Evolutionary conservation across 768 basidiomycete genomes (phyloP).

Genomic region (Hygrocybe coccinea): DNA sequence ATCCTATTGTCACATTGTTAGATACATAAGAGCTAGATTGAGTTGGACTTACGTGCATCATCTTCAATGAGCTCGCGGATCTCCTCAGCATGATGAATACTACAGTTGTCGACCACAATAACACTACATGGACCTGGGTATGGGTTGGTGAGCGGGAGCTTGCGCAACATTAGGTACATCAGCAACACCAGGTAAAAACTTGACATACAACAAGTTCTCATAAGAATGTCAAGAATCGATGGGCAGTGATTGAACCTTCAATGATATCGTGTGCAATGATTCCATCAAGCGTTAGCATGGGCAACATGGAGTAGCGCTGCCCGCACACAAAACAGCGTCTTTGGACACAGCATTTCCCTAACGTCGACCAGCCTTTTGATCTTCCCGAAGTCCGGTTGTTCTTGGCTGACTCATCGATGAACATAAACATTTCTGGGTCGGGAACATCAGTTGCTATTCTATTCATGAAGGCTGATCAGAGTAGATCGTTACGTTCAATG

Average conservation of each 20-base stretch:
- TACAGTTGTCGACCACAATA: constrained; percentile 39
- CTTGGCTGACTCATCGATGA: constrained; percentile 26
- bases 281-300: too few relatives aligned
- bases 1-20: neutral
- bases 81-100: too few relatives aligned
- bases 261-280: constrained; percentile 31
- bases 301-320: constrained; percentile 26
- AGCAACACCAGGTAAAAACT: neutral
- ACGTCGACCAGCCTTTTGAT: constrained; percentile 12
- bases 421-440: constrained; percentile 9
- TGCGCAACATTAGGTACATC: constrained; percentile 7
- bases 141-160: constrained; percentile 18
- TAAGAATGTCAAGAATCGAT: constrained; percentile 29
- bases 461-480: constrained; percentile 5
- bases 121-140: constrained; percentile 33
- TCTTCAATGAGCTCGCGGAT: constrained; percentile 27
- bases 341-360: constrained; percentile 22
- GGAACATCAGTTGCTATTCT: neutral
- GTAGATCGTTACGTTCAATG: constrained; percentile 3
- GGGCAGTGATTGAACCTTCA: constrained; percentile 31
- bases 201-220: constrained; percentile 23
- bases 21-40: neutral
- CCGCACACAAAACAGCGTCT: constrained; percentile 23
- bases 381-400: constrained; percentile 22
- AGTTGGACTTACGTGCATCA: constrained; percentile 19